Conservation (phyloP, 805 yeast species). For the Peterozyma toletana region DNA sequence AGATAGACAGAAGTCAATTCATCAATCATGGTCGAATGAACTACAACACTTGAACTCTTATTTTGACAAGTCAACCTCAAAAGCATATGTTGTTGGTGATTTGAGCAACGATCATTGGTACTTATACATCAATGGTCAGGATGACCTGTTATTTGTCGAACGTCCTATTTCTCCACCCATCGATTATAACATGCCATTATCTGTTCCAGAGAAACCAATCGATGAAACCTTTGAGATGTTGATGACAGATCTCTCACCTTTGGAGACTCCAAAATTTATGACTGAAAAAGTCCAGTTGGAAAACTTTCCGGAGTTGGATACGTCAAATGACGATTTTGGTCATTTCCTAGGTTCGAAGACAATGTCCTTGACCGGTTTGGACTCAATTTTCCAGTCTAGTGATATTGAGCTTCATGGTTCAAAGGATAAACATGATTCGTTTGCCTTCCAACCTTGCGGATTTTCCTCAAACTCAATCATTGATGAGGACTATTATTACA, state of each 20-base stretch:
- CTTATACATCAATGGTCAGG: slow-evolving; percentile 57
- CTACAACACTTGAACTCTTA: slow-evolving; percentile 58
- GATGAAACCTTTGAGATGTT: slow-evolving; percentile 78
- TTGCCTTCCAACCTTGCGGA: slow-evolving; percentile 92
- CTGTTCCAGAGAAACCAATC: neutral
- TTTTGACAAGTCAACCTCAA: slow-evolving; percentile 54
- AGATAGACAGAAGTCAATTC: slow-evolving; percentile 71
- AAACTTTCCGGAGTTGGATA: slow-evolving; percentile 31
- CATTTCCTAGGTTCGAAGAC: slow-evolving; percentile 70
- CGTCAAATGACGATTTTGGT: slow-evolving; percentile 61
- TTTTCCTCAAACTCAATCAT: slow-evolving; percentile 82
- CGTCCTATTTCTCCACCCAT: slow-evolving; percentile 1
- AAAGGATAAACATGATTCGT: slow-evolving; percentile 64
- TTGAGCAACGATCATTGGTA: slow-evolving; percentile 86
- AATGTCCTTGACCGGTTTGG: slow-evolving; percentile 56
- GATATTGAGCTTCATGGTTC: neutral
- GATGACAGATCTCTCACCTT: slow-evolving; percentile 76
- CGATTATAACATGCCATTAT: neutral
- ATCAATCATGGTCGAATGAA: slow-evolving; percentile 80
- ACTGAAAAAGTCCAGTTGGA: slow-evolving; percentile 13
- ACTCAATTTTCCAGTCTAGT: slow-evolving; percentile 36
- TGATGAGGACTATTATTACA: slow-evolving; percentile 53
- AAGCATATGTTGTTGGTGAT: slow-evolving; percentile 73
- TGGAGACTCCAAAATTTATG: slow-evolving; percentile 48
- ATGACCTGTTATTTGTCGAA: neutral